Percentiles rank a stretch among this genome's conserved stretches.
Evolutionary conservation across 2,329 filamentous ascomycete species (phyloP).

Genomic region (Xylariaceae sp.): DNA sequence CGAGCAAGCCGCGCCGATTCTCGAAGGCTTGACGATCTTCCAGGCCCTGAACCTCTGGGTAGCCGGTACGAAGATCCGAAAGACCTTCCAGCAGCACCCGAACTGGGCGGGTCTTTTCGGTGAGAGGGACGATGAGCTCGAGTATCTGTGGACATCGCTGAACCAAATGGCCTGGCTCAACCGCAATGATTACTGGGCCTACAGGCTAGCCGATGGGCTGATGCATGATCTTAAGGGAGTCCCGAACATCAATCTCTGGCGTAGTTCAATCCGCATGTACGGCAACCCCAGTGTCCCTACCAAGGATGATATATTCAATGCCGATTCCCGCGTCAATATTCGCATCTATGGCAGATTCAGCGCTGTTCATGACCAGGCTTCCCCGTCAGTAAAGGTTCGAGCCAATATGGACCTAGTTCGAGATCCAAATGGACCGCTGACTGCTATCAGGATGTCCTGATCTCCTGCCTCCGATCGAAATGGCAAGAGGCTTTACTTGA

Average conservation of each 20-base stretch:
- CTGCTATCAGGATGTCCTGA: not conserved
- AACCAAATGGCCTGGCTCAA: conserved; percentile 2
- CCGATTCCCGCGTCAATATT: no score
- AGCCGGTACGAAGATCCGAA: not conserved
- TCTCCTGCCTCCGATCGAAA: not conserved
- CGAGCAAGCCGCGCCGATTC: conserved; percentile 7
- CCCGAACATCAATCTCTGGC: not conserved
- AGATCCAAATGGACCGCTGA: not conserved
- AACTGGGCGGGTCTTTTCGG: conserved; percentile 4
- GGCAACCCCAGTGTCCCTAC: no score
- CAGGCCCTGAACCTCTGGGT: not conserved
- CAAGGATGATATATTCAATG: no score
- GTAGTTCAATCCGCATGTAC: not conserved
- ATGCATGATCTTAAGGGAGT: not conserved
- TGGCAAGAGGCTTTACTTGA: not conserved
- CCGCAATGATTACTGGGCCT: not conserved
- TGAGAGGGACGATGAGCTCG: not conserved
- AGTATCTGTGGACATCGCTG: not conserved
- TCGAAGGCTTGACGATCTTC: conserved; percentile 5
- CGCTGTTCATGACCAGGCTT: not conserved
- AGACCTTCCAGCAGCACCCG: not conserved
- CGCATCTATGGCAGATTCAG: not conserved
- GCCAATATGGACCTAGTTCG: not conserved
- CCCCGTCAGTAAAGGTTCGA: not conserved
- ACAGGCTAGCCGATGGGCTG: not conserved